phyloP scores from a whole-genome alignment of 108 stramenopile species.

The Chaetoceros tenuissimus region DNA sequence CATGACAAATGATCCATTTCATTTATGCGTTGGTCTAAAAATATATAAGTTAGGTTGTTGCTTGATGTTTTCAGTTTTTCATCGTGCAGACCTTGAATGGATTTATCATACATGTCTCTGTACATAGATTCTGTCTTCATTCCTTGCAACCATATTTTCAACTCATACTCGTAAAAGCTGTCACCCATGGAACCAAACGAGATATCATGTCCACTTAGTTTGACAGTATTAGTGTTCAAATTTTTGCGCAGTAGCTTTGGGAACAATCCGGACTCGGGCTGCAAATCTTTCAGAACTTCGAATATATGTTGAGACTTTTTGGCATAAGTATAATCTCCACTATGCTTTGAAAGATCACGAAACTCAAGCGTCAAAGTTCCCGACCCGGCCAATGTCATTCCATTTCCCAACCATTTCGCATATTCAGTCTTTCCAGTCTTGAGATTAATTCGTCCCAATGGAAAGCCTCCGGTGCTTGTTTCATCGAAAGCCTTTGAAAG shows the following conservation, averaged over 20 bases:
- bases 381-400: background rate
- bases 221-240: slow-evolving; percentile 4
- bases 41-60: slow-evolving; percentile 21
- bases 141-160: slow-evolving; percentile 71
- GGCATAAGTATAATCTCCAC: background rate
- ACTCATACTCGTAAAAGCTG: slow-evolving; percentile 66
- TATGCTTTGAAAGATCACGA: slow-evolving; percentile 6
- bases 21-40: slow-evolving; percentile 3
- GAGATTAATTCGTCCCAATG: background rate
- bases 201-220: slow-evolving; percentile 22
- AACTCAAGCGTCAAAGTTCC: slow-evolving; percentile 48
- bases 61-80: slow-evolving; percentile 27
- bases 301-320: slow-evolving; percentile 18
- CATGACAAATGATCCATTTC: slow-evolving; percentile 75
- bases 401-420: background rate
- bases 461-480: background rate
- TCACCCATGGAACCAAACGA: slow-evolving; percentile 69
- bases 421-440: background rate
- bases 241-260: slow-evolving; percentile 26
- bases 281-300: slow-evolving; percentile 21
- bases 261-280: slow-evolving; percentile 21
- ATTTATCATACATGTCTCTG: slow-evolving; percentile 43
- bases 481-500: background rate
- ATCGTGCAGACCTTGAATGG: slow-evolving; percentile 50
- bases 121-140: slow-evolving; percentile 40